A percentile compares a stretch with the other conserved stretches of the same genome.
Evolutionary conservation across 805 yeast genomes (phyloP).

Genomic region (Kodamaea nitidulidarum): DNA sequence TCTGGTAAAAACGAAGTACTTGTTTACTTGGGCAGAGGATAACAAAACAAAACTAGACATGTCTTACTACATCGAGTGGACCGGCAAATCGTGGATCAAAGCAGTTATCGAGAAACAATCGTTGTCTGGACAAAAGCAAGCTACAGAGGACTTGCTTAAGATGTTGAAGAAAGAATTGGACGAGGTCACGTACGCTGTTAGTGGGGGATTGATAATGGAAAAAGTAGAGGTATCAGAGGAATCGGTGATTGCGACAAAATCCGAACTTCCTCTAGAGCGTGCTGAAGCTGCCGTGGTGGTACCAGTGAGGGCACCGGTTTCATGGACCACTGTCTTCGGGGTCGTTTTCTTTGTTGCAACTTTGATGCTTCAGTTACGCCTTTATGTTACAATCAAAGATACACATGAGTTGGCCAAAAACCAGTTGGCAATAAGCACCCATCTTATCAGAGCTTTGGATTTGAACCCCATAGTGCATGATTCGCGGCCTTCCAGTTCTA

Average conservation of each 20-base stretch:
- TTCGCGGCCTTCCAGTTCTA: neutral
- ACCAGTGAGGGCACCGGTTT: neutral
- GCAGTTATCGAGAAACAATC: constrained; percentile 73
- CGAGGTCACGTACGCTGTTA: constrained; percentile 17
- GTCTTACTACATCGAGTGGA: constrained; percentile 61
- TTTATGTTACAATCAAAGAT: constrained; percentile 16
- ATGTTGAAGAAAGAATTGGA: constrained; percentile 41
- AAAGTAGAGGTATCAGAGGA: constrained; percentile 11
- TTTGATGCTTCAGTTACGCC: constrained; percentile 19
- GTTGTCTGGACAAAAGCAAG: constrained; percentile 66
- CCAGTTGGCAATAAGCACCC: constrained; percentile 18
- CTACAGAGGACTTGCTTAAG: constrained; percentile 47
- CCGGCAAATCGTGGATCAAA: constrained; percentile 74
- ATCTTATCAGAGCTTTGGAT: constrained; percentile 10
- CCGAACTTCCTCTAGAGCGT: no score
- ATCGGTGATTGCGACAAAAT: neutral
- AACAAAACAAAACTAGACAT: constrained; percentile 52
- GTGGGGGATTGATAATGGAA: constrained; percentile 12
- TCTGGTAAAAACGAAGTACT: constrained; percentile 53
- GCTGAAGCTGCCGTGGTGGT: neutral
- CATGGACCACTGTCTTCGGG: constrained; percentile 12
- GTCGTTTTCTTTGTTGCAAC: constrained; percentile 19
- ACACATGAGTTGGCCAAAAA: constrained; percentile 19
- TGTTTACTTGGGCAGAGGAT: constrained; percentile 59
- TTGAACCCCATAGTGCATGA: neutral